A percentile compares a stretch with the other conserved stretches of the same genome.
phyloP scores from a whole-genome alignment of 352 stramenopile genomes.

The Globisporangium takayamanum region DNA sequence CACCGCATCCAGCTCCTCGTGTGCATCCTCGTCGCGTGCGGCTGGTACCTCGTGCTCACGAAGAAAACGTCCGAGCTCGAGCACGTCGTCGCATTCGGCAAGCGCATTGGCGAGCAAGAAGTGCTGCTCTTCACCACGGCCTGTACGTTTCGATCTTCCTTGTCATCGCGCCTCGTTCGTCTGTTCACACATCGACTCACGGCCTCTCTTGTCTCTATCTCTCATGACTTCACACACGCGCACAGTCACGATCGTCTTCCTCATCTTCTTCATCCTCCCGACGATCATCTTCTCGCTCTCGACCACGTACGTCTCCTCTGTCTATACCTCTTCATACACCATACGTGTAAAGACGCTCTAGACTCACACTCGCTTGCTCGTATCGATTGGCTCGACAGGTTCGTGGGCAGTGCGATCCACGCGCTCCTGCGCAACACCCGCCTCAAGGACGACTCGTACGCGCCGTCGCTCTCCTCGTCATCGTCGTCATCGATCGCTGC shows the following conservation, averaged over 20 bases:
- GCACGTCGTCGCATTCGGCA: slow-evolving; percentile 47
- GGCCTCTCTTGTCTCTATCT: not conserved
- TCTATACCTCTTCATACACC: not conserved
- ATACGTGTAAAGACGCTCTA: not conserved
- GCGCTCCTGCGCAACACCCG: slow-evolving; percentile 58
- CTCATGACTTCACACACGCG: not conserved
- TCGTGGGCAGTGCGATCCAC: slow-evolving; percentile 37
- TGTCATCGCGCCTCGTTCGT: not conserved
- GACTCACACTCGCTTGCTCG: not conserved
- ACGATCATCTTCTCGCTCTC: slow-evolving; percentile 64
- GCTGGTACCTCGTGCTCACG: slow-evolving; percentile 63
- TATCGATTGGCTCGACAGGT: slow-evolving; percentile 7
- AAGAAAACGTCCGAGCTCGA: slow-evolving; percentile 20
- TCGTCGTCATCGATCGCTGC: no score
- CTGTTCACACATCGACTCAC: not conserved
- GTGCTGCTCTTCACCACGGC: slow-evolving; percentile 54
- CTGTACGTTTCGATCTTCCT: slow-evolving; percentile 16
- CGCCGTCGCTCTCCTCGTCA: slow-evolving; percentile 3
- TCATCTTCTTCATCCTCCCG: slow-evolving; percentile 69
- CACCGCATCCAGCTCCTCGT: slow-evolving; percentile 61
- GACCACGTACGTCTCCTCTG: slow-evolving; percentile 33
- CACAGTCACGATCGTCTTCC: slow-evolving; percentile 58
- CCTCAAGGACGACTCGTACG: slow-evolving; percentile 57
- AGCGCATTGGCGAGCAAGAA: slow-evolving; percentile 54
- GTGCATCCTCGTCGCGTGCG: slow-evolving; percentile 50